Percentiles rank a stretch among this genome's conserved stretches.
Evolutionary conservation across 345 rosid species (phyloP).

Genomic region (Passiflora organensis): DNA sequence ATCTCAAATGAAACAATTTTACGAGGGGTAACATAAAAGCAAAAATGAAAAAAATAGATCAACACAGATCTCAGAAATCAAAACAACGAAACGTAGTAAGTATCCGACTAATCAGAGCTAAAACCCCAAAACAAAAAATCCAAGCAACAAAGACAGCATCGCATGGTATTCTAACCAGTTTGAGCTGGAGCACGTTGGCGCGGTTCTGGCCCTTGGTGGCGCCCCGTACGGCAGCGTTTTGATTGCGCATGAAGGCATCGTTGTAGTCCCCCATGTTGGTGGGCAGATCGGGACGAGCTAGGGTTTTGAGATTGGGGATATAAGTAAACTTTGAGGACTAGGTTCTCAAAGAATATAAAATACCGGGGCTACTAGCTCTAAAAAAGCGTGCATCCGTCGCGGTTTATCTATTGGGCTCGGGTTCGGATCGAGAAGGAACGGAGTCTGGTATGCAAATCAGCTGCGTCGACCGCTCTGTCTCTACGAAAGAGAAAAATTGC

Average conservation of each 20-base stretch:
- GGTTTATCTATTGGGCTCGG: too few species aligned
- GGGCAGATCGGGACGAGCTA: constrained; percentile 15
- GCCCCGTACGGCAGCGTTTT: constrained; percentile 75
- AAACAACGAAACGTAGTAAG: not conserved
- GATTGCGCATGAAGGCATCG: constrained; percentile 85
- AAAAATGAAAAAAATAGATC: not conserved
- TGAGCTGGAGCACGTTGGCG: constrained; percentile 91
- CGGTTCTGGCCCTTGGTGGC: constrained; percentile 85
- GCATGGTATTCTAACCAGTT: constrained; percentile 49
- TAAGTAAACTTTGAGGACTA: too few species aligned
- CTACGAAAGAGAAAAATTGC: too few species aligned
- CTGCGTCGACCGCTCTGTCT: too few species aligned
- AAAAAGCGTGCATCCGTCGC: too few species aligned
- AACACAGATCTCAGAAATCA: not conserved
- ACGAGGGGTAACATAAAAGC: not conserved
- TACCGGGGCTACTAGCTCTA: too few species aligned
- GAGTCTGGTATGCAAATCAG: too few species aligned
- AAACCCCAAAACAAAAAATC: too few species aligned
- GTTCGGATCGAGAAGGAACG: too few species aligned
- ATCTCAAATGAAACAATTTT: not conserved
- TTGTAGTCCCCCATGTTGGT: constrained; percentile 61
- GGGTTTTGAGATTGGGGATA: constrained; percentile 22
- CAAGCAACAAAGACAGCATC: not conserved
- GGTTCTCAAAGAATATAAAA: too few species aligned
- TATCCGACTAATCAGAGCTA: not conserved